These are phyloP conservation scores for Calocera cornea DNA, from an alignment of 768 basidiomycete species.

Conservation along the genomic window DNA sequence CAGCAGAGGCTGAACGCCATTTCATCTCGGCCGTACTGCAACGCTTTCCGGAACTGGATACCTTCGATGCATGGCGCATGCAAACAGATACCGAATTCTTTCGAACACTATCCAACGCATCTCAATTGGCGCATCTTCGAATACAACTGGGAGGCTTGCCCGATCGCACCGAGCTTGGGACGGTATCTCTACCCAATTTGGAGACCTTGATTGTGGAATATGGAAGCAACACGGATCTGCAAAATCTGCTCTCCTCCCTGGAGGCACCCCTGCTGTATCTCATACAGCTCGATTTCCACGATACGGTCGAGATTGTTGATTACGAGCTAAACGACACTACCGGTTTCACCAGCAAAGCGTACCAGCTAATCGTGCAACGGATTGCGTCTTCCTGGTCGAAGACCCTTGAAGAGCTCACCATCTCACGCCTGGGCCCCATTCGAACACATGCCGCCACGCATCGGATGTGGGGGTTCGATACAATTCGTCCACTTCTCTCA, in stretches of 20 bases:
- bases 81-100: background rate
- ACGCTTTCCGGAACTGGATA: background rate
- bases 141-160: background rate
- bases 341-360: background rate
- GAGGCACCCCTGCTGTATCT: background rate
- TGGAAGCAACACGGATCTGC: background rate
- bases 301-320: too few species aligned
- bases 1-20: background rate
- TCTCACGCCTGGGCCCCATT: background rate
- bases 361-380: background rate
- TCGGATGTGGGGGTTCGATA: background rate
- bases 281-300: background rate
- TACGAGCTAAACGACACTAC: background rate
- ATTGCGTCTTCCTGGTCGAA: background rate
- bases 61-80: background rate
- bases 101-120: background rate
- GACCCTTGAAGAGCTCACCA: background rate
- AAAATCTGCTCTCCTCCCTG: background rate
- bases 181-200: background rate
- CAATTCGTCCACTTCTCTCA: background rate
- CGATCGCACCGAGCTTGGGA: background rate
- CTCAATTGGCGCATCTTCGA: background rate
- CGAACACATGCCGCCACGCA: background rate
- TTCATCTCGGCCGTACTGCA: background rate
- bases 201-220: background rate